phyloP scores from a whole-genome alignment of 805 yeast genomes.

The Lachancea meyersii region DNA sequence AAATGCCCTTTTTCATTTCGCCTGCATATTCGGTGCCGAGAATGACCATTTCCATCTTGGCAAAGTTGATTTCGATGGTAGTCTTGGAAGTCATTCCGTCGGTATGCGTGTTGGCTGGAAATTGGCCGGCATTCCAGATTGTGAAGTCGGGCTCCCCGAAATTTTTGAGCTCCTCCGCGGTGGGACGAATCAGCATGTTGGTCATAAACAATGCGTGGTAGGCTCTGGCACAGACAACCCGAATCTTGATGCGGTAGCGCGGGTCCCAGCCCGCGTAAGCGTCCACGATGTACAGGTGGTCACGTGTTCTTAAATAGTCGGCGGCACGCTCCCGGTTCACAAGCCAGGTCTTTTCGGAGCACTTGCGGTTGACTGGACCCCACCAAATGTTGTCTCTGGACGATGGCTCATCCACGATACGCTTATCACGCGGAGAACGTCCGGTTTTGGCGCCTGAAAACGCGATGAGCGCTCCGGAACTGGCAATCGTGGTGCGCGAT shows the following conservation, averaged over 20 bases:
- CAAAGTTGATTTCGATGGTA: constrained; percentile 92
- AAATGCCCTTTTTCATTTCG: constrained; percentile 98
- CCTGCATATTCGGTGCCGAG: constrained; percentile 99
- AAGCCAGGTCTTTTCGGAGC: constrained; percentile 89
- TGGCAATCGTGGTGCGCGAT: constrained; percentile 82
- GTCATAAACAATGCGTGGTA: constrained; percentile 98
- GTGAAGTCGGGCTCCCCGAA: constrained; percentile 98
- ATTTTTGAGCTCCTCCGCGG: constrained; percentile 75
- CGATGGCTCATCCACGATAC: constrained; percentile 91
- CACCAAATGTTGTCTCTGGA: constrained; percentile 89
- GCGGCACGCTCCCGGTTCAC: constrained; percentile 94
- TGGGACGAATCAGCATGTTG: constrained; percentile 94
- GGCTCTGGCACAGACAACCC: constrained; percentile 96
- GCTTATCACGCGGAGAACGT: constrained; percentile 96
- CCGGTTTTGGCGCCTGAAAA: constrained; percentile 95
- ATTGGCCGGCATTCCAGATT: constrained; percentile 96
- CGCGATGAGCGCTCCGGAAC: constrained; percentile 93
- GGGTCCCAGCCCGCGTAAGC: constrained; percentile 99
- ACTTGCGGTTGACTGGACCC: constrained; percentile 98
- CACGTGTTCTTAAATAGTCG: constrained; percentile 93
- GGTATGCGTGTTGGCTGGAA: constrained; percentile 95
- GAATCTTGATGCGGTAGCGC: constrained; percentile 88
- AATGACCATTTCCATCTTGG: constrained; percentile 97
- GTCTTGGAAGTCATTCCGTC: constrained; percentile 96
- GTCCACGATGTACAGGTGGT: constrained; percentile 87